phyloP scores from a whole-genome alignment of 2,329 filamentous ascomycete genomes.

The Ophiocordyceps camponoti-floridani region DNA sequence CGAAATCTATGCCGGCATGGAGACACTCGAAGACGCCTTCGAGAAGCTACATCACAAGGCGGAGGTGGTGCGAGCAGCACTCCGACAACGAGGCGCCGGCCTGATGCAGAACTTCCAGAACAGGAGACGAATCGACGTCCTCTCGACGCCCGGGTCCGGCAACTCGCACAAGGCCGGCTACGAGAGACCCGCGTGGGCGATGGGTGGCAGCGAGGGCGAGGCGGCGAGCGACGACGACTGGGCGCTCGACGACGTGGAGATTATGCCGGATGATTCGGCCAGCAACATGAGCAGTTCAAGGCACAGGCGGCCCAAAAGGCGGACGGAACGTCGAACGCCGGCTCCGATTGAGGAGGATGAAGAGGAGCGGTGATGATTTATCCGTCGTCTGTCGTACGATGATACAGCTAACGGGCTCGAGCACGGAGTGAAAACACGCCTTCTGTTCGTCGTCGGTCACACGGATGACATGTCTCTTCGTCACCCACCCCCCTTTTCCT shows the following conservation, averaged over 20 bases:
- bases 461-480: too few relatives aligned
- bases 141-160: constrained; percentile 27
- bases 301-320: constrained; percentile 47
- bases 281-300: constrained; percentile 63
- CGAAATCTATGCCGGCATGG: constrained; percentile 88
- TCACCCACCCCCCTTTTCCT: too few relatives aligned
- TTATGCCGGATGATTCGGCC: constrained; percentile 64
- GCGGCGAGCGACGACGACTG: constrained; percentile 39
- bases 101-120: constrained; percentile 46
- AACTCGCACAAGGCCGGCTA: constrained; percentile 25
- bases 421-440: too few relatives aligned
- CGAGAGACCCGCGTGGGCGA: constrained; percentile 21
- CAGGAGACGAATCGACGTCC: constrained; percentile 38
- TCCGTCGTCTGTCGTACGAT: not conserved
- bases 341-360: constrained; percentile 58
- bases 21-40: constrained; percentile 83
- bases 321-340: constrained; percentile 51
- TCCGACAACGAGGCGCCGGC: constrained; percentile 70
- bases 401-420: too few relatives aligned
- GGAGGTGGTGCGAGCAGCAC: constrained; percentile 57
- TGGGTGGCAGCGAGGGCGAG: constrained; percentile 26
- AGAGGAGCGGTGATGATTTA: constrained; percentile 31
- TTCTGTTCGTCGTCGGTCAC: too few relatives aligned
- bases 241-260: constrained; percentile 37
- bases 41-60: constrained; percentile 78